Base-by-base conservation (phyloP, 108 stramenopile genomes). In the Cyclotella baltica region DNA sequence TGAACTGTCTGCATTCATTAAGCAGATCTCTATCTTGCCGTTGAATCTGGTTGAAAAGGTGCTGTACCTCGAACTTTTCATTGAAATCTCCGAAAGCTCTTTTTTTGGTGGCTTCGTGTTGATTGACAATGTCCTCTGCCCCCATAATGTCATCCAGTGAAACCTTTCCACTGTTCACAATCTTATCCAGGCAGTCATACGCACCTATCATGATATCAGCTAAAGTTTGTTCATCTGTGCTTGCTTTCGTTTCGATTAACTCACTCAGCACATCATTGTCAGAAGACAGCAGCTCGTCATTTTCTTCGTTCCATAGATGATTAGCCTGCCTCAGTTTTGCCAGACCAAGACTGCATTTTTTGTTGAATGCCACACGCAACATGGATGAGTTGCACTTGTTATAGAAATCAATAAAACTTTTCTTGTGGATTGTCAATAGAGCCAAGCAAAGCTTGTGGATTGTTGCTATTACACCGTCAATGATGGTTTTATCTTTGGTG, bases 81-180 rank as follows among this genome's bases (percentile, higher is more conserved):
- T 77, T 73, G 20, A 77, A 67, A 64, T 68, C 37, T 13, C 67
- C 19, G 33, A 73, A 77, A 2, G 52, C 67, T 38, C 50, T 31
- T 30, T 27, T 35, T 36, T 62, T 35, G 29, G 67, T 31, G 40
- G 43, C 25, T n/a, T 73, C 38, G 50, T 23, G 27, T 6, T 47
- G 67, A 55, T 57, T 34, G 25, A 59, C 33, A 29, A 77, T 63
- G 46, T 83, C 83, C 28, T 73, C 67, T 46, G 83, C 83, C 5
- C 76, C 83, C 37, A 73, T 25, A 47, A 83, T 73, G n/a, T 83
- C 76, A 38, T 83, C 72, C n/a, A 83, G n/a, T n/a, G 35, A 43
- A 22, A 83, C 43, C 38, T 64, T 83, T 16, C 67, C 83, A 63
- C 76, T 73, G 15, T 69, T 76, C 47, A 65, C 72, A 28, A 83